These are phyloP conservation scores for Puccinellia tenuiflora DNA, from an alignment of 176 grass and related monocot genomes.

Conservation along the genomic window DNA sequence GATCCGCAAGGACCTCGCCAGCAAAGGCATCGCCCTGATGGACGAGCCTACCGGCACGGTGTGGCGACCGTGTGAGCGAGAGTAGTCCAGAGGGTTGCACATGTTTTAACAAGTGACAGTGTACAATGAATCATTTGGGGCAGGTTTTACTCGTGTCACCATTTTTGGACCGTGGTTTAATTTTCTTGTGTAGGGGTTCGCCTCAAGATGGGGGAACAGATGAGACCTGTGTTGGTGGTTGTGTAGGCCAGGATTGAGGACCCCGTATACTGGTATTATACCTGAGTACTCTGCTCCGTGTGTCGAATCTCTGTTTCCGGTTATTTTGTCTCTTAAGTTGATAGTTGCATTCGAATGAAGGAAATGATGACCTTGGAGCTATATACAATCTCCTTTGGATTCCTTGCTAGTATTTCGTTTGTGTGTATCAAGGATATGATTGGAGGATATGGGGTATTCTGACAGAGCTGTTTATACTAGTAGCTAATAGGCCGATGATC, in stretches of 20 bases:
- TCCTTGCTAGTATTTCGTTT: too few relatives aligned
- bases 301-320: background rate
- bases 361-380: background rate
- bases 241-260: background rate
- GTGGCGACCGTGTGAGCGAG: slow-evolving; percentile 73
- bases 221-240: background rate
- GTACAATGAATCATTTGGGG: slow-evolving; percentile 10
- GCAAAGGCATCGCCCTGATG: slow-evolving; percentile 68
- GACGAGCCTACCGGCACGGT: slow-evolving; percentile 69
- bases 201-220: background rate
- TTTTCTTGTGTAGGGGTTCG: background rate
- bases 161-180: slow-evolving; percentile 12
- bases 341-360: background rate
- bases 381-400: too few relatives aligned
- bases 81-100: background rate
- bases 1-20: slow-evolving; percentile 47
- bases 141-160: background rate
- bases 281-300: background rate
- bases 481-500: too few relatives aligned
- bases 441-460: too few relatives aligned
- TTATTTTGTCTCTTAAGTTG: background rate
- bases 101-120: background rate
- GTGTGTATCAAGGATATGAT: too few relatives aligned
- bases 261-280: background rate
- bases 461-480: too few relatives aligned